phyloP scores from a whole-genome alignment of 2,329 filamentous ascomycete genomes.

The Shiraia sp. region DNA sequence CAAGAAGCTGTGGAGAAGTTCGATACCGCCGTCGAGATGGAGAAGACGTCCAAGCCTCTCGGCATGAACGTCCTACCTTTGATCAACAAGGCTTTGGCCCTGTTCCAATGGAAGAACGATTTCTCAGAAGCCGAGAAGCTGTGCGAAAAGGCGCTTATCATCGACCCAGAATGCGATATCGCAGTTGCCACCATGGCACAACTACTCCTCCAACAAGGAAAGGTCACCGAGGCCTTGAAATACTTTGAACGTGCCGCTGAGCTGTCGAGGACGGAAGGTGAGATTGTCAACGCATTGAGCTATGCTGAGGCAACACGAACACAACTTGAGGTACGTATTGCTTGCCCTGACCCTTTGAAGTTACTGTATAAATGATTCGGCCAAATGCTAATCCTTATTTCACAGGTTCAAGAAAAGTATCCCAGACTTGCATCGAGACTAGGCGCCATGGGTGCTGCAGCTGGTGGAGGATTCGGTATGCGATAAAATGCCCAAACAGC shows the following conservation, averaged over 20 bases:
- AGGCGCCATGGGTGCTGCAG: slow-evolving; percentile 49
- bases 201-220: slow-evolving; percentile 94
- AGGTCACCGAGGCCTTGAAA: slow-evolving; percentile 90
- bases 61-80: slow-evolving; percentile 97
- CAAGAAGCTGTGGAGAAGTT: slow-evolving; percentile 97
- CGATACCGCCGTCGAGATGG: slow-evolving; percentile 97
- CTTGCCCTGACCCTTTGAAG: neutral
- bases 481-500: too few relatives aligned
- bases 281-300: slow-evolving; percentile 93
- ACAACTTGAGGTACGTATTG: slow-evolving; percentile 69
- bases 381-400: slow-evolving; percentile 1
- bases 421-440: slow-evolving; percentile 54
- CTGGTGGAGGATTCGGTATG: slow-evolving; percentile 35
- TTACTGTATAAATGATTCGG: neutral
- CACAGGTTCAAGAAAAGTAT: slow-evolving; percentile 58
- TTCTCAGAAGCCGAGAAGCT: slow-evolving; percentile 93
- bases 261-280: slow-evolving; percentile 88
- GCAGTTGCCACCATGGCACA: slow-evolving; percentile 99
- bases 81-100: slow-evolving; percentile 96
- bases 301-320: slow-evolving; percentile 97
- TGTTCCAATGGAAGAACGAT: slow-evolving; percentile 99
- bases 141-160: slow-evolving; percentile 95
- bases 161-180: slow-evolving; percentile 98
- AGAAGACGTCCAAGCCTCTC: slow-evolving; percentile 90
- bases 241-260: slow-evolving; percentile 98